Percentiles rank a stretch among this genome's conserved stretches.
Evolutionary conservation across 2,329 filamentous ascomycete genomes (phyloP).

Genomic region (Pestalotiopsis sp.): DNA sequence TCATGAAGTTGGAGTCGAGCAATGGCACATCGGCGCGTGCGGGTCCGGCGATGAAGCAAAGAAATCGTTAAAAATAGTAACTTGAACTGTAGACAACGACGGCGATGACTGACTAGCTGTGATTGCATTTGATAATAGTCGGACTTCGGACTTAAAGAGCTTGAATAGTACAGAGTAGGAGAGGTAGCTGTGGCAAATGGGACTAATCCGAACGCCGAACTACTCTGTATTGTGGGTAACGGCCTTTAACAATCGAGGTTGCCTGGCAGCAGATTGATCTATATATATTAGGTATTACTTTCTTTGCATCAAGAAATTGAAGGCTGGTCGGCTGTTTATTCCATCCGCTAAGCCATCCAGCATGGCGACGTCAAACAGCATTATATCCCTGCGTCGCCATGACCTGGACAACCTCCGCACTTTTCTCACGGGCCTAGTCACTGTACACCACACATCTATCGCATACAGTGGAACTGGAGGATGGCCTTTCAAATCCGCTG

Average conservation of each 20-base stretch:
- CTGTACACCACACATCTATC: slow-evolving; percentile 23
- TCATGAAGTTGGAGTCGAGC: too few species aligned
- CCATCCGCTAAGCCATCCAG: not conserved
- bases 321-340: not conserved
- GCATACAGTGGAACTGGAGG: slow-evolving; percentile 21
- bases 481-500: slow-evolving; percentile 15
- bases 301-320: not conserved
- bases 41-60: too few species aligned
- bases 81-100: too few species aligned
- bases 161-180: too few species aligned
- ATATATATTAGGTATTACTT: too few species aligned
- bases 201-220: not conserved
- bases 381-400: slow-evolving; percentile 18
- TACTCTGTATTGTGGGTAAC: not conserved
- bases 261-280: too few species aligned
- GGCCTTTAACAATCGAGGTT: too few species aligned
- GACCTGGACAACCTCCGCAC: slow-evolving; percentile 22
- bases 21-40: too few species aligned
- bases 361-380: slow-evolving; percentile 18
- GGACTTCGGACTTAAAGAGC: too few species aligned
- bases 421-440: slow-evolving; percentile 20
- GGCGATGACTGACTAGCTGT: too few species aligned
- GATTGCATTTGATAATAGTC: too few species aligned
- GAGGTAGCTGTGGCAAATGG: not conserved
- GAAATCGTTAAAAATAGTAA: too few species aligned